Base-by-base conservation (phyloP, 1,139 yeast genomes). In the Hemisphaericaspora xylofermentans region DNA sequence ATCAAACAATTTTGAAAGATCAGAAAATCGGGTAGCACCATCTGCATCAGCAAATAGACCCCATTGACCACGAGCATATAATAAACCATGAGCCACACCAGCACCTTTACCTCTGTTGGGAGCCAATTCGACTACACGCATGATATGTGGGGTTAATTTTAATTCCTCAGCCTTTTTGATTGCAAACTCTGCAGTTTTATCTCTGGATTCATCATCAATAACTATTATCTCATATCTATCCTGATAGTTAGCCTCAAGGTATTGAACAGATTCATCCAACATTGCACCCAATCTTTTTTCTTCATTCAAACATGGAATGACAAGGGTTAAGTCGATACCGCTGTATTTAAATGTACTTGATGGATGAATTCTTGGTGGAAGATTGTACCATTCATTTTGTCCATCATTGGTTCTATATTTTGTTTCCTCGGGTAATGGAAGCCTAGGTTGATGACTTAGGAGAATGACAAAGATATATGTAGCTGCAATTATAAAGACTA, bases 31-130 rank as follows among this genome's bases (percentile, higher is more conserved):
- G 18, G 96, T 85, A 3, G 98, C 98, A 24, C 98, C 98, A 60
- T 93, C 98, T 0, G 98, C 98, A 64, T 93, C 98, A 4, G 96
- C 98, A 70, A 93, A 93, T 14, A 93, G 72, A 9, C 82, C 80
- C 54, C 77, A 83, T 47, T 73, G 61, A 9, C 98, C 98, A 37
- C 88, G 71, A 7, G 83, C 66, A 56, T 82, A 83, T 54, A 84
- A 76, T 64, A 93, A 70, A 3, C 98, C 98, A 60, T 93, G 98
- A 14, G 95, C 82, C 0, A 94, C 98, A 0, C 98, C 98, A 7
- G 98, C 98, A 16, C 98, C 98, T 64, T 93, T 93, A 22, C 98
- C 98, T 53, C 98, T 74, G 58, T 93, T 93, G 48, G 78, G 63
- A 30, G 66, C 77, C 46, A 93, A 71, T 50, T 75, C 76, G 22